These are phyloP conservation scores for Wickerhamomyces mucosus DNA, from an alignment of 805 yeast genomes.

Conservation along the genomic window DNA sequence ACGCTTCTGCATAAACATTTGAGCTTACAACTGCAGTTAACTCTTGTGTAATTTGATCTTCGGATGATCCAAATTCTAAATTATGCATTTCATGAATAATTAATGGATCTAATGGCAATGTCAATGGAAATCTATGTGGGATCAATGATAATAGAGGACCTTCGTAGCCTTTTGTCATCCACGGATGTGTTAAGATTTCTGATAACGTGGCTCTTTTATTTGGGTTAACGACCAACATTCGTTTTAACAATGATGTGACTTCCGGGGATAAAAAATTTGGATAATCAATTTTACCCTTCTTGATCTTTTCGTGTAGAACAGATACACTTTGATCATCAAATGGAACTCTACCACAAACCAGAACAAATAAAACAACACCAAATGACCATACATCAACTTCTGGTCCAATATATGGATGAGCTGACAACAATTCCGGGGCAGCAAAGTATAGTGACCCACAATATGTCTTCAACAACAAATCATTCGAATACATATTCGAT, in stretches of 20 bases:
- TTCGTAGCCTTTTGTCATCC: conserved; percentile 90
- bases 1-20: conserved; percentile 53
- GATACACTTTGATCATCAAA: conserved; percentile 93
- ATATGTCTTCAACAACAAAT: conserved; percentile 73
- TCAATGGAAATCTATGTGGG: conserved; percentile 71
- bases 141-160: conserved; percentile 58
- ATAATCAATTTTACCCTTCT: conserved; percentile 85
- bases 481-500: conserved; percentile 73
- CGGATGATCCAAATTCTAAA: conserved; percentile 65
- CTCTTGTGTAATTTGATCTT: conserved; percentile 44
- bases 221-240: conserved; percentile 92
- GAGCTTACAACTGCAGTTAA: conserved; percentile 52
- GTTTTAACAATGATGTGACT: conserved; percentile 67
- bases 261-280: conserved; percentile 75
- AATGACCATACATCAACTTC: conserved; percentile 98
- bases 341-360: conserved; percentile 97
- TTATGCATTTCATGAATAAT: conserved; percentile 69
- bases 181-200: conserved; percentile 82
- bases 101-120: conserved; percentile 52
- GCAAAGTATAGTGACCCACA: conserved; percentile 98
- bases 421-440: conserved; percentile 92
- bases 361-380: conserved; percentile 90
- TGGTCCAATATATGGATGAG: conserved; percentile 90
- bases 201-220: conserved; percentile 64
- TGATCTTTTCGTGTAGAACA: conserved; percentile 87